Percentiles rank a stretch among this genome's conserved stretches.
These are phyloP conservation scores for Mrakiaceae sp. DNA, from an alignment of 1,284 basidiomycete genomes.

Conservation along the genomic window DNA sequence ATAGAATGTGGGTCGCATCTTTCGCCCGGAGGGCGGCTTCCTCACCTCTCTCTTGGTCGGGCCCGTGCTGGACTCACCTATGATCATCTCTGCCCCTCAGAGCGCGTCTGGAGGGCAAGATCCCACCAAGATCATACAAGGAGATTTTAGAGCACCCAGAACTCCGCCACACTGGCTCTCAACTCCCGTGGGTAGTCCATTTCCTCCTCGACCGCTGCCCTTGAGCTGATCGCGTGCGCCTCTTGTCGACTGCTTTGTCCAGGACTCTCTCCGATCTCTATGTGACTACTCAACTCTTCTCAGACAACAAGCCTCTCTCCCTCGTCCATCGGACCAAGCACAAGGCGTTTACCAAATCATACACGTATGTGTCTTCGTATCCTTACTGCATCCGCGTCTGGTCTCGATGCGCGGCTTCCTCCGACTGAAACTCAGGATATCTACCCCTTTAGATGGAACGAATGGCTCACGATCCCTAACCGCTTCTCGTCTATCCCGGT, in stretches of 20 bases:
- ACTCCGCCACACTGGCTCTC: constrained; percentile 62
- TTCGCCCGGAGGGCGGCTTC: background rate
- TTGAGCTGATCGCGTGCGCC: background rate
- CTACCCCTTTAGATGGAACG: constrained; percentile 64
- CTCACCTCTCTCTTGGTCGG: constrained; percentile 5
- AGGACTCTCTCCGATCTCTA: constrained; percentile 80
- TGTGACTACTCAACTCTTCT: constrained; percentile 78
- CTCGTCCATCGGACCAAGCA: constrained; percentile 83
- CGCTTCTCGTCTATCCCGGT: constrained; percentile 82
- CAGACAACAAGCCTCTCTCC: constrained; percentile 84
- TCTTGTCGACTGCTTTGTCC: constrained; percentile 21
- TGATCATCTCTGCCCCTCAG: constrained; percentile 37
- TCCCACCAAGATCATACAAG: constrained; percentile 52
- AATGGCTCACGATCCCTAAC: constrained; percentile 82
- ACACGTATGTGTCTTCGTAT: constrained; percentile 46
- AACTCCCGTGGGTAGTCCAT: constrained; percentile 50
- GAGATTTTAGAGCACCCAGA: constrained; percentile 67
- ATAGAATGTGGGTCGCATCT: constrained; percentile 55
- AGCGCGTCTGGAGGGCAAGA: constrained; percentile 71
- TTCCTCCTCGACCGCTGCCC: background rate
- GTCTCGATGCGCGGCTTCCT: constrained; percentile 14
- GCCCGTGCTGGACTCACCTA: constrained; percentile 16
- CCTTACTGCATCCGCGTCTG: background rate
- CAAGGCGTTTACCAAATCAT: constrained; percentile 76
- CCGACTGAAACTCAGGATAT: background rate